Percentiles rank a stretch among this genome's conserved stretches.
phyloP scores from a whole-genome alignment of 139 green algal genomes.

The Closterium sp. region DNA sequence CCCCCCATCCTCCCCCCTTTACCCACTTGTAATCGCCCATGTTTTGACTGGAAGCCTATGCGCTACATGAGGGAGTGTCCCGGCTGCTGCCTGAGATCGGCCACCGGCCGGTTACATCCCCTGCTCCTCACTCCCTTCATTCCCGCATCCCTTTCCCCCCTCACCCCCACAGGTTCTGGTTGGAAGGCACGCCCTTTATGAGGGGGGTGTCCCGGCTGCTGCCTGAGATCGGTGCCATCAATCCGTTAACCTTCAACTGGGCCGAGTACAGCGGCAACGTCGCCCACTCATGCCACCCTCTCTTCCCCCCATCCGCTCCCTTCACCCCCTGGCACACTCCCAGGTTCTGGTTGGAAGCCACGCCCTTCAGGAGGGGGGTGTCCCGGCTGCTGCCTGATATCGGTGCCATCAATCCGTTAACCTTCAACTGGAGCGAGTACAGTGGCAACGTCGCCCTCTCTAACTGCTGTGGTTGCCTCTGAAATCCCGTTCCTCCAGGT shows the following conservation, averaged over 20 bases:
- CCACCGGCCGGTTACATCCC: no score
- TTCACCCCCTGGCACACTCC: no score
- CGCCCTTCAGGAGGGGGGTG: background rate
- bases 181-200: slow-evolving; percentile 17
- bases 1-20: no score
- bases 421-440: background rate
- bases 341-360: slow-evolving; percentile 49
- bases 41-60: slow-evolving; percentile 44
- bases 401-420: background rate
- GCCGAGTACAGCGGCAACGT: no score
- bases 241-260: background rate
- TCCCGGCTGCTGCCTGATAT: background rate
- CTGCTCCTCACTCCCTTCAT: no score
- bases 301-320: no score
- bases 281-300: no score
- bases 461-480: no score
- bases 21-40: background rate
- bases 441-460: background rate
- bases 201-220: background rate
- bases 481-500: no score
- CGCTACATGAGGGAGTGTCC: background rate
- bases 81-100: background rate
- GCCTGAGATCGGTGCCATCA: background rate
- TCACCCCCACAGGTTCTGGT: slow-evolving; percentile 43
- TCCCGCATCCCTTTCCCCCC: no score